Conservation (phyloP, 768 basidiomycete genomes). For the Russula foetens region DNA sequence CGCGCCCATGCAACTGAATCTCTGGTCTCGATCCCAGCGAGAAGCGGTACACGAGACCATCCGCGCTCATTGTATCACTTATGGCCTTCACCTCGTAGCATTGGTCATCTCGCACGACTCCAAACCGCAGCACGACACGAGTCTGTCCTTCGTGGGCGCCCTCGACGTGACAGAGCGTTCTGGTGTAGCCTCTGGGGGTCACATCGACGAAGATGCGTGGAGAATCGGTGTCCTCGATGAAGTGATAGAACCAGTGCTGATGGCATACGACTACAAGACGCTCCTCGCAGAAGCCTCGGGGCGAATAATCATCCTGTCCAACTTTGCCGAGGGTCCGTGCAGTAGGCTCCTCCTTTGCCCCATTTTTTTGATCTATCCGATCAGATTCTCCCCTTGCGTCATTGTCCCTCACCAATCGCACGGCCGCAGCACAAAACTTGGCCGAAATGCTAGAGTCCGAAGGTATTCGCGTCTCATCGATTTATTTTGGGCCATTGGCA, state of each 20-base stretch:
- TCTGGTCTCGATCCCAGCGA: constrained; percentile 25
- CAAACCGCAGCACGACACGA: constrained; percentile 1
- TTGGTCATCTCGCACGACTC: constrained; percentile 23
- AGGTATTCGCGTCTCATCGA: constrained; percentile 11
- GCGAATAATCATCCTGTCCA: constrained; percentile 25
- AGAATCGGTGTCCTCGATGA: constrained; percentile 21
- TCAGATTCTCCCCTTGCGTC: constrained; percentile 5
- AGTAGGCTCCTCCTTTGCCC: not conserved
- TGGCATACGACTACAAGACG: constrained; percentile 25
- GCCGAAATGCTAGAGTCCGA: constrained; percentile 6
- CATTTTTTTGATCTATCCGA: not conserved
- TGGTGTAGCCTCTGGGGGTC: not conserved
- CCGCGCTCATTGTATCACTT: constrained; percentile 25
- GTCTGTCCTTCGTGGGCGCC: not conserved
- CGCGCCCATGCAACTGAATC: constrained; percentile 27
- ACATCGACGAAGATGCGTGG: constrained; percentile 11
- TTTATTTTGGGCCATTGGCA: constrained; percentile 7
- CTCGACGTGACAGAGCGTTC: not conserved
- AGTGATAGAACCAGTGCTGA: constrained; percentile 24
- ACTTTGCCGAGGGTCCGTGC: constrained; percentile 16
- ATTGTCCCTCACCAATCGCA: constrained; percentile 1
- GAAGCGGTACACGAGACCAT: constrained; percentile 26
- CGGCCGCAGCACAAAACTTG: constrained; percentile 3
- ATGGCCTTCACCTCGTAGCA: constrained; percentile 25
- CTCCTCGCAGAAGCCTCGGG: constrained; percentile 26